phyloP scores from a whole-genome alignment of 768 basidiomycete genomes.

The Hypsizygus marmoreus region DNA sequence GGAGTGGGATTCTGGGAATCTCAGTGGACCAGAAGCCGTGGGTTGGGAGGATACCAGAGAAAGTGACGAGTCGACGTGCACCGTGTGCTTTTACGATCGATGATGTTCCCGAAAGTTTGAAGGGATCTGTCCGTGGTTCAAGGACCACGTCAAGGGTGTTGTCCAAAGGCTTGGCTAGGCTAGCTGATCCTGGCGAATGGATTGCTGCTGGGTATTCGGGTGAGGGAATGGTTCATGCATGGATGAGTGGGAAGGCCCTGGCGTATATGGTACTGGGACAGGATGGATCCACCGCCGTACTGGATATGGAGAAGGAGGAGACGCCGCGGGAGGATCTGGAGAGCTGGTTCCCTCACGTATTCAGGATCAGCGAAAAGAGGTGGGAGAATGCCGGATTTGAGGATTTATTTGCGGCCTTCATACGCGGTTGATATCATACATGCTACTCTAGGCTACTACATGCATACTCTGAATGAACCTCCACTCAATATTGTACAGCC shows the following conservation, averaged over 20 bases:
- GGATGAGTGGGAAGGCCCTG: conserved; percentile 60
- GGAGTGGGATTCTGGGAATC: conserved; percentile 66
- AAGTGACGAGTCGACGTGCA: conserved; percentile 43
- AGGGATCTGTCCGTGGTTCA: no score
- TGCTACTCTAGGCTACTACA: no score
- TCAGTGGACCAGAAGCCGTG: conserved; percentile 67
- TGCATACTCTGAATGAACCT: no score
- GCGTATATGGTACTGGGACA: conserved; percentile 58
- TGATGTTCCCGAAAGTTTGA: no score
- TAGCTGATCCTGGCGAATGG: conserved; percentile 63
- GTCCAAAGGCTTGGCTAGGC: neutral
- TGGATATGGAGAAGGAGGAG: neutral
- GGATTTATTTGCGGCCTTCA: conserved; percentile 25
- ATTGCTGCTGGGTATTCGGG: conserved; percentile 70
- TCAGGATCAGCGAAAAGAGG: conserved; percentile 48
- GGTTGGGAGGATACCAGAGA: conserved; percentile 64
- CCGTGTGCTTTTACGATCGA: conserved; percentile 12
- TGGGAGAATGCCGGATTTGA: conserved; percentile 48
- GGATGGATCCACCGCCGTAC: conserved; percentile 21
- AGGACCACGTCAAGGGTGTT: neutral
- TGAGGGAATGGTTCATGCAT: conserved; percentile 75
- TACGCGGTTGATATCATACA: conserved; percentile 1
- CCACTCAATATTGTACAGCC: no score
- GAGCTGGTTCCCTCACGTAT: conserved; percentile 53
- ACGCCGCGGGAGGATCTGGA: conserved; percentile 20